Percentiles rank a stretch among this genome's conserved stretches.
These are phyloP conservation scores for Candida verbasci DNA, from an alignment of 805 yeast genomes.

Conservation along the genomic window DNA sequence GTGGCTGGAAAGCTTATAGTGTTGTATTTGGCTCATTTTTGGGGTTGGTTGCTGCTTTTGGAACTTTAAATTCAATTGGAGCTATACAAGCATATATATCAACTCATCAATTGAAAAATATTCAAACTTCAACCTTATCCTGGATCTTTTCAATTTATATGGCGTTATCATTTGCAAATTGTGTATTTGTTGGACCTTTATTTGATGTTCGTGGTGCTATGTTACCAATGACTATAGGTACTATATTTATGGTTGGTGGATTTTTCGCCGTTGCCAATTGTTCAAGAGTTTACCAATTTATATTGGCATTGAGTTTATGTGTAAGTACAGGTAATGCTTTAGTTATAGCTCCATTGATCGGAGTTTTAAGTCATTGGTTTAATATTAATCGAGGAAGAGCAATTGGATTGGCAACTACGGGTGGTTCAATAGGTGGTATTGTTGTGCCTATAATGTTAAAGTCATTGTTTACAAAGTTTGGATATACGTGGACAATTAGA, in stretches of 20 bases:
- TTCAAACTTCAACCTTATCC: conserved; percentile 26
- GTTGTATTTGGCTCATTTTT: conserved; percentile 23
- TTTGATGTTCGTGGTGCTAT: conserved; percentile 61
- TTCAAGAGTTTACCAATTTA: conserved; percentile 52
- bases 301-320: conserved; percentile 42
- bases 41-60: conserved; percentile 23
- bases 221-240: conserved; percentile 42
- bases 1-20: conserved; percentile 19
- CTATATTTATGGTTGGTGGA: conserved; percentile 41
- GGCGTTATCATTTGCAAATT: conserved; percentile 23
- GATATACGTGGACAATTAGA: conserved; percentile 59
- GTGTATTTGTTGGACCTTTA: conserved; percentile 47
- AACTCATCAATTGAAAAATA: conserved; percentile 28
- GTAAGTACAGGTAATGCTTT: conserved; percentile 59
- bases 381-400: conserved; percentile 47
- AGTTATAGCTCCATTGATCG: conserved; percentile 55
- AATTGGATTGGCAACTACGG: conserved; percentile 59
- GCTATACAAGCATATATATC: conserved; percentile 37
- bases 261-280: conserved; percentile 54
- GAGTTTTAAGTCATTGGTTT: conserved; percentile 67
- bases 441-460: conserved; percentile 53
- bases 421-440: conserved; percentile 66
- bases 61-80: conserved; percentile 33
- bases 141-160: conserved; percentile 39
- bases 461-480: conserved; percentile 41